Evolutionary conservation across 257 asterid species (phyloP).

Genomic region (Haberlea rhodopensis): DNA sequence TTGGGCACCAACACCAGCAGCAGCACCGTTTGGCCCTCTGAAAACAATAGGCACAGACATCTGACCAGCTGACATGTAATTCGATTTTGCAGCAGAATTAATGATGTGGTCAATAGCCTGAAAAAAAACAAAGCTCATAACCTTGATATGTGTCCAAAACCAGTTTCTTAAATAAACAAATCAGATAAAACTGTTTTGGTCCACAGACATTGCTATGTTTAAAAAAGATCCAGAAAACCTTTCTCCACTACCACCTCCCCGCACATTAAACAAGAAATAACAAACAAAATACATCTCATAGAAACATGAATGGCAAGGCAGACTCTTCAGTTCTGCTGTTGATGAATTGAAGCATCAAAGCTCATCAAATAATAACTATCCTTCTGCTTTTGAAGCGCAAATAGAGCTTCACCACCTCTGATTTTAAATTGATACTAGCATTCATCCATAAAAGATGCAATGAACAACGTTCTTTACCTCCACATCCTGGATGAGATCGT

Average conservation of each 20-base stretch:
- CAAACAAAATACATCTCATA: neutral
- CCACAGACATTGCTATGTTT: constrained; percentile 9
- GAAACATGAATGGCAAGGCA: constrained; percentile 13
- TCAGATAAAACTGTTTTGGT: constrained; percentile 1
- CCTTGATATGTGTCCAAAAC: neutral
- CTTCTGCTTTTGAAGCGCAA: constrained; percentile 5
- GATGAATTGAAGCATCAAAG: neutral
- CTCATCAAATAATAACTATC: neutral
- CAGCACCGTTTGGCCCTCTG: constrained; percentile 96
- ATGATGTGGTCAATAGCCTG: constrained; percentile 91
- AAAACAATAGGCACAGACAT: constrained; percentile 79
- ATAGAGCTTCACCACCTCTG: too few species aligned
- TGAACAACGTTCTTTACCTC: constrained; percentile 2
- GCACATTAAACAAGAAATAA: constrained; percentile 2
- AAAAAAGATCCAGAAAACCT: constrained; percentile 19
- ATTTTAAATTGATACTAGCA: neutral
- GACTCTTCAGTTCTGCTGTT: constrained; percentile 2
- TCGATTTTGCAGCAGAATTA: constrained; percentile 89
- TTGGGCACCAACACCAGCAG: constrained; percentile 96
- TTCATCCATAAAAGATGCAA: neutral
- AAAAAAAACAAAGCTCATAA: constrained; percentile 21
- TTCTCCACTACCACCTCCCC: neutral
- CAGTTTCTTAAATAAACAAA: neutral
- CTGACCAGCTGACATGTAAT: constrained; percentile 90
- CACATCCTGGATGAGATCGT: constrained; percentile 5